Evolutionary conservation across 83 land plant species (phyloP).

Genomic region (Thuja plicata): DNA sequence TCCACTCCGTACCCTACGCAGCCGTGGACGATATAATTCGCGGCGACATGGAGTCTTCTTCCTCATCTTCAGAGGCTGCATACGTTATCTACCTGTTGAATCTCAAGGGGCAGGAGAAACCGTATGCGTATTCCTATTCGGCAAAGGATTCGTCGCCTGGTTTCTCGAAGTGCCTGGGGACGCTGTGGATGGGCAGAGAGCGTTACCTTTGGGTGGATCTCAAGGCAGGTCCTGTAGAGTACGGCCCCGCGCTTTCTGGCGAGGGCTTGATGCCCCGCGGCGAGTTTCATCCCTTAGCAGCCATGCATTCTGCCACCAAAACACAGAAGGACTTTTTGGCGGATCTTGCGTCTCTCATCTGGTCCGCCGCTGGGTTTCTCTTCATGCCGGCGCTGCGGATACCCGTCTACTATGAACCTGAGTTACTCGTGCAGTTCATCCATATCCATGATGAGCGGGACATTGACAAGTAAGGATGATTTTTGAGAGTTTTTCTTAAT

Average conservation of each 20-base stretch:
- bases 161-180: conserved; percentile 75
- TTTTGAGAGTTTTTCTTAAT: not conserved
- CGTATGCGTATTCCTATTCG: conserved; percentile 44
- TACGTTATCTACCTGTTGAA: conserved; percentile 67
- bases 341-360: conserved; percentile 79
- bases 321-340: conserved; percentile 70
- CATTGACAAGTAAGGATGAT: not conserved
- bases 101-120: conserved; percentile 33
- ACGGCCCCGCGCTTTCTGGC: conserved; percentile 95
- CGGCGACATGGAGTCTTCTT: conserved; percentile 32
- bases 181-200: conserved; percentile 72
- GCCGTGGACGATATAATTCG: conserved; percentile 61
- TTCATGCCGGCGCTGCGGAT: conserved; percentile 84
- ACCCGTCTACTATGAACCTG: conserved; percentile 68
- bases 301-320: conserved; percentile 61
- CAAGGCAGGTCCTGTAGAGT: conserved; percentile 94
- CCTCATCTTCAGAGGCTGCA: conserved; percentile 15
- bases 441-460: conserved; percentile 55
- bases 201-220: conserved; percentile 94
- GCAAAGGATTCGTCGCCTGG: conserved; percentile 36
- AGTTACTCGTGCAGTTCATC: conserved; percentile 65
- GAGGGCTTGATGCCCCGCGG: conserved; percentile 84
- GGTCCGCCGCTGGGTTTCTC: conserved; percentile 75
- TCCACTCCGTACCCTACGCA: conserved; percentile 39
- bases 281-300: conserved; percentile 85